Conservation (phyloP, 163 green algal species). For the Scenedesmus sp. region DNA sequence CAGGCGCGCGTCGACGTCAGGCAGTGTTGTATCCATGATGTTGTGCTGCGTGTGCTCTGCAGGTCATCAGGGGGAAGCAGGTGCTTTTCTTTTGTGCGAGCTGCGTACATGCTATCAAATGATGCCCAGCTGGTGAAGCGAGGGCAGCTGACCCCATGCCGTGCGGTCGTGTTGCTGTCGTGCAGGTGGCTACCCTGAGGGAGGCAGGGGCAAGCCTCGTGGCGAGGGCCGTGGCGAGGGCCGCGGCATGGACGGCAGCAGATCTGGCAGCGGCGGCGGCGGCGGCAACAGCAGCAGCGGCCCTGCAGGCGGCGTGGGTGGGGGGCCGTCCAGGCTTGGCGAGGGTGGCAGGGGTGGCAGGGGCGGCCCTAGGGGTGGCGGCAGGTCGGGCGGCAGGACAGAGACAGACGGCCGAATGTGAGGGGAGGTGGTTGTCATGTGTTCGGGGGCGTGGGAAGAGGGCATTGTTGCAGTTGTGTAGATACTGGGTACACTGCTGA, state of each 20-base stretch:
- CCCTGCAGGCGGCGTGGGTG: neutral
- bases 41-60: too few relatives aligned
- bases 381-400: neutral
- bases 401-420: neutral
- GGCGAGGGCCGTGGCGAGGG: constrained; percentile 2
- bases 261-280: constrained; percentile 4
- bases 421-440: neutral
- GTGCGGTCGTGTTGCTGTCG: neutral
- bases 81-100: too few relatives aligned
- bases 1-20: too few relatives aligned
- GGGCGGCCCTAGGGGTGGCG: neutral
- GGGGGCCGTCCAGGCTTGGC: neutral
- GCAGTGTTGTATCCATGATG: too few relatives aligned
- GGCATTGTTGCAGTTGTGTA: neutral
- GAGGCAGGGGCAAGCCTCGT: neutral
- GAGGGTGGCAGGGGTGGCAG: neutral
- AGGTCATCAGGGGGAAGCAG: too few relatives aligned
- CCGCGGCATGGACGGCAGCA: neutral
- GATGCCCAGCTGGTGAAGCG: too few relatives aligned
- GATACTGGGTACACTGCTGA: neutral
- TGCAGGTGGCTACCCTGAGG: neutral
- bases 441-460: neutral
- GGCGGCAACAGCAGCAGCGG: neutral
- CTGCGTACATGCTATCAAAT: too few relatives aligned
- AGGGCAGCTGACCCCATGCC: too few relatives aligned